Evolutionary conservation across 2,329 filamentous ascomycete genomes (phyloP), one percentile per base, ranked within the genome.

Genomic region (Tympanopsis confertula): DNA sequence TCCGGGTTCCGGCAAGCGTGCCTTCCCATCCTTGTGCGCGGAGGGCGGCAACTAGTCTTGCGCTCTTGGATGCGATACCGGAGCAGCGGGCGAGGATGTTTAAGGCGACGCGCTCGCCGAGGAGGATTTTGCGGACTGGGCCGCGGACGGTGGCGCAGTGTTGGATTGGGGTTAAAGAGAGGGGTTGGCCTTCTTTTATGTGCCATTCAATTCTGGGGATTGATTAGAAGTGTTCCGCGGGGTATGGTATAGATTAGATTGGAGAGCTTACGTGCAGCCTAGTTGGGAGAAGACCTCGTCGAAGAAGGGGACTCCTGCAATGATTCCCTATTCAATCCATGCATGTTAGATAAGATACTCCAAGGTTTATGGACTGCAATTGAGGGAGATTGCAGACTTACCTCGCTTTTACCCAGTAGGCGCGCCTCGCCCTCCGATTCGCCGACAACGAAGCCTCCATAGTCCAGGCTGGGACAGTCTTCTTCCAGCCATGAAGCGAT

Each of bases 361-460:
- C n/a, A n/a, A n/a, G n/a, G n/a, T n/a, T n/a, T n/a, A n/a, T n/a
- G n/a, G n/a, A n/a, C n/a, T n/a, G n/a, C n/a, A n/a, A n/a, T n/a
- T n/a, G n/a, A n/a, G n/a, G n/a, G n/a, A n/a, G n/a, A n/a, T n/a
- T n/a, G n/a, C n/a, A n/a, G n/a, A n/a, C n/a, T 39, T 50, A 72
- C 69, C 51, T 65, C 57, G 43, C 66, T 69, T 52, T 78, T 79
- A 3, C 74, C 74, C 17, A 78, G 54, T 15, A 79, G 48, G 45
- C 49, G 51, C n/a, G 62, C 62, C 45, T 64, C 61, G 3, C 57
- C 55, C 5, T 55, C 50, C 5, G 57, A 55, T 43, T 65, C 62
- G 19, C 76, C 76, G 12, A 81, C 76, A 4, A 81, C 76, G 48
- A 80, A 81, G 10, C 76, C 76, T 38, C 75, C 76, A 51, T 80